These are phyloP conservation scores for Biscogniauxia marginata DNA, from an alignment of 2,329 filamentous ascomycete genomes.

Conservation along the genomic window DNA sequence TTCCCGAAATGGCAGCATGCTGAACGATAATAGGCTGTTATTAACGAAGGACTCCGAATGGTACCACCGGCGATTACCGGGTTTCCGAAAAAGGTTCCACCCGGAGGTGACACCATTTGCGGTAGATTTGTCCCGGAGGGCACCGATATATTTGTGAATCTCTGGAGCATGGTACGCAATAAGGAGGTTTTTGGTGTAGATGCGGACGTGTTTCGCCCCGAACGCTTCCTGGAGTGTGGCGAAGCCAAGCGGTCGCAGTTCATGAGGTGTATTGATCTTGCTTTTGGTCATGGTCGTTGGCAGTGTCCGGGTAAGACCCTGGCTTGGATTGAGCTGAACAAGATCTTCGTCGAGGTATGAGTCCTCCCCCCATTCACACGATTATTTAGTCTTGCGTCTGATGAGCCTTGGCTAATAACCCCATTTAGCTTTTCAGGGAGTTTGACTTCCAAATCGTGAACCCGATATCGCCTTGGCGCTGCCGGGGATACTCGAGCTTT, in stretches of 20 bases:
- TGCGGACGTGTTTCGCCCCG: conserved; percentile 24
- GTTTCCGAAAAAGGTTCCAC: conserved; percentile 25
- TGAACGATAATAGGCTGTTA: conserved; percentile 20
- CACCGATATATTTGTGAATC: conserved; percentile 25
- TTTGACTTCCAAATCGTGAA: conserved; percentile 26
- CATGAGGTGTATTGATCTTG: conserved; percentile 21
- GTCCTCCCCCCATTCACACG: background rate
- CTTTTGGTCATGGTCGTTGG: conserved; percentile 26
- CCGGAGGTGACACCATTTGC: conserved; percentile 23
- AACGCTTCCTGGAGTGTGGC: conserved; percentile 24
- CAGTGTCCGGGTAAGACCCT: conserved; percentile 24
- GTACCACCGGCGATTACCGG: conserved; percentile 20
- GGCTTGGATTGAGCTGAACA: conserved; percentile 27
- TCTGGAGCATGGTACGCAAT: conserved; percentile 21
- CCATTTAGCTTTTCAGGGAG: conserved; percentile 18
- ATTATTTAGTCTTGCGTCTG: background rate
- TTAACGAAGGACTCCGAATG: conserved; percentile 27
- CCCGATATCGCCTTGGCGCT: conserved; percentile 21
- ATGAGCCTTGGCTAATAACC: background rate
- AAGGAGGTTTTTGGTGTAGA: conserved; percentile 26
- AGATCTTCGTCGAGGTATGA: conserved; percentile 19
- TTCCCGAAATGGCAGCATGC: background rate
- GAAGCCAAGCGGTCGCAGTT: conserved; percentile 9
- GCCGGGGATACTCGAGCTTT: conserved; percentile 20
- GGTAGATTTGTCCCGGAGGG: conserved; percentile 24